Evolutionary conservation across 345 rosid genomes (phyloP), one percentile per base, ranked within the genome.

Genomic region (Aquilaria sinensis): DNA sequence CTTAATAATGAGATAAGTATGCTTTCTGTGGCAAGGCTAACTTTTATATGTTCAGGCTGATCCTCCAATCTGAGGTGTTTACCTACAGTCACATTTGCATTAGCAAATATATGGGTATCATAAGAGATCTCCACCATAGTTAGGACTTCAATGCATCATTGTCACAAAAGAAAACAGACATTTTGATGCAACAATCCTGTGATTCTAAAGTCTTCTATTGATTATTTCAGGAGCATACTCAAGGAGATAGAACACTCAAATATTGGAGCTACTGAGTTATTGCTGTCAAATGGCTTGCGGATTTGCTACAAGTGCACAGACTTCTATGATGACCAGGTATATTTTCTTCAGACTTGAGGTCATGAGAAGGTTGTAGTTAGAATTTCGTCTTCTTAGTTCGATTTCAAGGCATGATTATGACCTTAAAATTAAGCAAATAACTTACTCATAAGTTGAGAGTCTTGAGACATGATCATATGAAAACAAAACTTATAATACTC

Each of bases 301-400:
- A 81, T 88, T 70, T 88, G 92, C 77, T 88, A 84, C 65, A 88
- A 91, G 76, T 76, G 83, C 29, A 91, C 97, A 13, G 90, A 91
- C 72, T 87, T 85, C 77, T 85, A 81, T 76, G 87, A 89, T 65
- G 98, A 92, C 67, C 92, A 92, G 98, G 98, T 92, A 77, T 53
- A 66, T 14, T 48, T 47, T 41, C 60, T 47, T 6, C 33, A 5
- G 9, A 12, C 46, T 2, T 37, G 5, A 37, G 5, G 5, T 5
- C 12, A 15, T 10, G 29, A 31, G 6, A 6, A 12, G 50, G 5
- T 45, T 47, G 16, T 10, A 55, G 45, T 47, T 29, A 47, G 55
- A 47, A 56, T n/a, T 43, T 12, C 33, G 48, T 30, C 16, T 32
- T 47, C 50, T 11, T 3, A 47, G 31, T 53, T 34, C 60, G 2